Base-by-base conservation (phyloP, 2,329 filamentous ascomycete genomes). In the Beauveria sp. region DNA sequence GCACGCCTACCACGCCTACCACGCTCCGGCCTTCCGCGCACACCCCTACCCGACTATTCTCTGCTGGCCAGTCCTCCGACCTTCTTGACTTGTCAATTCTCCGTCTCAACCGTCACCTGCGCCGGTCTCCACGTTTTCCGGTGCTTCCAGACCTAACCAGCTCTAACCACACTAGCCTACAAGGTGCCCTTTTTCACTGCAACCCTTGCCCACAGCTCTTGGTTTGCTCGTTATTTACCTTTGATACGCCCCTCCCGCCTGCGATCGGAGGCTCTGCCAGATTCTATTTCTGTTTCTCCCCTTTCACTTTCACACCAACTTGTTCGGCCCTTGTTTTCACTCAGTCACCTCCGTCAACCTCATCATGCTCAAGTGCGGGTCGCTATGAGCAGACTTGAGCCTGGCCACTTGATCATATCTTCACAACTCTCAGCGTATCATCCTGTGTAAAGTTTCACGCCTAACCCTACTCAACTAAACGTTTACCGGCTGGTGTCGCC, bases 341-440 rank as follows among this genome's bases (percentile, higher is more conserved):
- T 60, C 63, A 38, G 50, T 59, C 57, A 62, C 48, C 43, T 65
- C 50, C 61, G 62, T 65, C 66, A 58, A 50, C 54, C 67, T 67
- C 67, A 70, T 67, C 65, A 70, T 71, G 69, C 67, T 68, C 66
- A 64, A 65, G 66, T 69, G 69, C 70, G 69, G 70, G 70, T 73
- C 74, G 74, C 68, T 70, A 75, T 75, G 74, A 74, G 67, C 67
- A 68, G 65, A 68, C 63, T 64, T 66, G 64, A 65, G 64, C 64
- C 65, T 68, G 67, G 63, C 68, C 71, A 69, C 55, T 72, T 69
- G 67, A 73, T 67, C 70, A 70, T 73, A 70, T 72, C 66, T 65
- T 69, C 26, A 24, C 52, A 51, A 62, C 52, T 51, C 40, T 53
- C 60, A 34, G 38, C 45, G 60, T 62, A 31, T 34, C 50, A 61